Evolutionary conservation across 164 flowering plant genomes (phyloP).

Genomic region (Stephania cephalantha): DNA sequence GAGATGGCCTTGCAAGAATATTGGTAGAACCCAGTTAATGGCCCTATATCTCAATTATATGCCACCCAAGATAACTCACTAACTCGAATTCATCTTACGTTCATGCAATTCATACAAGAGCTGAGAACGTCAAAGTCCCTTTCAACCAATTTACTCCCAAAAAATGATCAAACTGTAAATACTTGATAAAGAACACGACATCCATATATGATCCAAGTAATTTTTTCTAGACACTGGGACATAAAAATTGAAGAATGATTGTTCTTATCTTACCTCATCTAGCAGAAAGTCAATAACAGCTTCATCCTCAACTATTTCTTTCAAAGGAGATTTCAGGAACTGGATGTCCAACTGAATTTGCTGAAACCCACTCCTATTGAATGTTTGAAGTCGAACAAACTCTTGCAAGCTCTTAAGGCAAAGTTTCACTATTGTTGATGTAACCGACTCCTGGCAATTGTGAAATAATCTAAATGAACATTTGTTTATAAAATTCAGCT

Average conservation of each 20-base stretch:
- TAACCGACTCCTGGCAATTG: constrained; percentile 69
- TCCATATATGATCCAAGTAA: not conserved
- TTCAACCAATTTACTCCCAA: not conserved
- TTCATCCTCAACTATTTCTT: constrained; percentile 77
- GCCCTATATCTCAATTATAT: too few relatives aligned
- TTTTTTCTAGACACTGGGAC: not conserved
- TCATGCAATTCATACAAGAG: not conserved
- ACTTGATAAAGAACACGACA: not conserved
- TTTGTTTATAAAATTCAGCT: not conserved
- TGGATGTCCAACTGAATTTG: constrained; percentile 96
- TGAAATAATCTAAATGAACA: constrained; percentile 12
- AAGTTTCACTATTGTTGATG: constrained; percentile 65
- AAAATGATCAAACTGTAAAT: not conserved
- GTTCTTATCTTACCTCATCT: constrained; percentile 68
- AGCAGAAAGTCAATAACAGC: constrained; percentile 84
- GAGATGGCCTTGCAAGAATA: too few relatives aligned
- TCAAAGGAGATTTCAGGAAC: constrained; percentile 64
- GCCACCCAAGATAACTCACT: too few relatives aligned
- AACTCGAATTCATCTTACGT: not conserved
- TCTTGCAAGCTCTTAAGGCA: constrained; percentile 93
- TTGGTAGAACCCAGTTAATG: too few relatives aligned
- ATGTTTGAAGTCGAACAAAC: constrained; percentile 85
- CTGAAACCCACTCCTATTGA: constrained; percentile 95
- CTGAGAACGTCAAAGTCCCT: not conserved
- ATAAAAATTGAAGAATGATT: not conserved